Evolutionary conservation across 1,139 yeast genomes (phyloP).

Genomic region (Suhomyces atakaporum): DNA sequence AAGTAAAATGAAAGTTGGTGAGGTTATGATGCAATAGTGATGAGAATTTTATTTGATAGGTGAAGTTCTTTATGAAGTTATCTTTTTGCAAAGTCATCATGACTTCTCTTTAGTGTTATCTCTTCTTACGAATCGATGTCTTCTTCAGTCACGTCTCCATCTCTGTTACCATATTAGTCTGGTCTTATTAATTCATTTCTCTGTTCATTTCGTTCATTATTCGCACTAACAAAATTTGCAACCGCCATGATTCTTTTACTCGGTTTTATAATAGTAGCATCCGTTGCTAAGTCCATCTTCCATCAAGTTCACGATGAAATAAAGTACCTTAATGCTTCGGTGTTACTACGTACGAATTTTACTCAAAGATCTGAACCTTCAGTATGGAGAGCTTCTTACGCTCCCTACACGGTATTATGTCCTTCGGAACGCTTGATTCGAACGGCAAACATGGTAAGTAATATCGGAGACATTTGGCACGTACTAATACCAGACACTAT

Average conservation of each 20-base stretch:
- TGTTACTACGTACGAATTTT: neutral
- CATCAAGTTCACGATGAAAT: neutral
- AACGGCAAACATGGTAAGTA: slow-evolving; percentile 37
- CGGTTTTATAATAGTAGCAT: neutral
- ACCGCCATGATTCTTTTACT: neutral
- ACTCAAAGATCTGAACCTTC: neutral
- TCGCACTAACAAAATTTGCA: neutral
- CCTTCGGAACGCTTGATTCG: slow-evolving; percentile 41
- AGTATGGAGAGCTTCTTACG: slow-evolving; percentile 26
- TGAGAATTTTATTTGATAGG: no score
- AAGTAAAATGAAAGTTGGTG: no score
- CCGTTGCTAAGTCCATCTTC: neutral
- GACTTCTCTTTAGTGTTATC: no score
- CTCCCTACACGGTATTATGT: slow-evolving; percentile 45
- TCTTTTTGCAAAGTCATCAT: no score
- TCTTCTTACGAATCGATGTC: no score
- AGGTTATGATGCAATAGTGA: no score
- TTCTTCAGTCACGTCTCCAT: no score
- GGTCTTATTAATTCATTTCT: neutral
- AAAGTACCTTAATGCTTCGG: neutral
- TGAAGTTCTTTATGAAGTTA: no score
- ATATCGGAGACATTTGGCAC: no score
- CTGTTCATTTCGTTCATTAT: neutral
- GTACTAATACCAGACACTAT: slow-evolving; percentile 20
- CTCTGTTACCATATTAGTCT: no score